A percentile compares a stretch with the other conserved stretches of the same genome.
These are phyloP conservation scores for Annulohypoxylon bovei DNA, from an alignment of 495 filamentous ascomycete genomes.

Conservation along the genomic window DNA sequence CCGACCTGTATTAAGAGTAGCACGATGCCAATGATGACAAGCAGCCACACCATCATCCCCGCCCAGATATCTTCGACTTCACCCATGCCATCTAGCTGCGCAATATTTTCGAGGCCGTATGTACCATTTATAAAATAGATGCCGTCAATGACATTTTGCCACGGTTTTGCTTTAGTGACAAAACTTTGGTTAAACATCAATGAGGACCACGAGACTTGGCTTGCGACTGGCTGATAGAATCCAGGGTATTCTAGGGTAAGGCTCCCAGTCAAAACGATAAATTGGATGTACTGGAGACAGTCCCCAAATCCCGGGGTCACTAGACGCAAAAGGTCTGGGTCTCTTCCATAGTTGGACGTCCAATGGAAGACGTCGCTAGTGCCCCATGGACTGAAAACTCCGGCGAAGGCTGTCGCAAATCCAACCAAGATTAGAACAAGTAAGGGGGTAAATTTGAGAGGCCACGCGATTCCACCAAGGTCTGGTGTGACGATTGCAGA, in stretches of 20 bases:
- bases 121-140: constrained; percentile 76
- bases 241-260: constrained; percentile 91
- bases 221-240: constrained; percentile 91
- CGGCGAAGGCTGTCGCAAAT: constrained; percentile 81
- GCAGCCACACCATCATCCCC: constrained; percentile 86
- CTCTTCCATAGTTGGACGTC: constrained; percentile 95
- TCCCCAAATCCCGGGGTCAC: constrained; percentile 97
- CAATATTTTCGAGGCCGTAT: constrained; percentile 81
- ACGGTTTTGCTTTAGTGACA: constrained; percentile 71
- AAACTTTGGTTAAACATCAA: constrained; percentile 96
- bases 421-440: constrained; percentile 82
- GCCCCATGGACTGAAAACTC: constrained; percentile 93
- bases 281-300: constrained; percentile 97
- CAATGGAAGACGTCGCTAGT: constrained; percentile 88
- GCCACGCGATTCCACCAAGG: constrained; percentile 67
- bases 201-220: constrained; percentile 84
- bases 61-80: constrained; percentile 87
- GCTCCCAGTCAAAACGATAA: constrained; percentile 85
- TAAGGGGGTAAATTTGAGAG: constrained; percentile 82
- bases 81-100: constrained; percentile 86
- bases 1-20: constrained; percentile 79
- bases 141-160: constrained; percentile 77
- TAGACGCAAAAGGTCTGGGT: constrained; percentile 88
- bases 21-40: constrained; percentile 74
- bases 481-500: constrained; percentile 83